Evolutionary conservation across 257 asterid species (phyloP).

Genomic region (Prunella vulgaris): DNA sequence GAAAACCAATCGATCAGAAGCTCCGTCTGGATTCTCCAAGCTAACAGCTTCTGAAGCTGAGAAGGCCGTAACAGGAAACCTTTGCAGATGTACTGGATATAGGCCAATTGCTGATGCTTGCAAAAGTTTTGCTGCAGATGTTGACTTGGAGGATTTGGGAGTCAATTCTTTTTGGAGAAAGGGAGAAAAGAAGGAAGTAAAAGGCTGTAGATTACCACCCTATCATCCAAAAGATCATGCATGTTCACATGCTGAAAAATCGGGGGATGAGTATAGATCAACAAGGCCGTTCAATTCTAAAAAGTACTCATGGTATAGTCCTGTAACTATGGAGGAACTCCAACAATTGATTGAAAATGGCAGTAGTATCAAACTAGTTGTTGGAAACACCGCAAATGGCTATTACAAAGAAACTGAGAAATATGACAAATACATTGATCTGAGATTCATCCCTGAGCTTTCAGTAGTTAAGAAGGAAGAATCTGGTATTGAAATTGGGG

Average conservation of each 20-base stretch:
- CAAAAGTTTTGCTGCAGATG: constrained; percentile 23
- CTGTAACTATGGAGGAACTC: constrained; percentile 14
- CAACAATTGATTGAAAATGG: neutral
- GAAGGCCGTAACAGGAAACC: constrained; percentile 17
- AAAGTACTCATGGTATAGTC: constrained; percentile 15
- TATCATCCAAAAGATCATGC: constrained; percentile 9
- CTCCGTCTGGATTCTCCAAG: constrained; percentile 20
- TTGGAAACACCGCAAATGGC: constrained; percentile 13
- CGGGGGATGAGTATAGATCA: neutral
- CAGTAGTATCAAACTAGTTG: constrained; percentile 1
- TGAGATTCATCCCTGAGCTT: constrained; percentile 21
- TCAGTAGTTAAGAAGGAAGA: constrained; percentile 6
- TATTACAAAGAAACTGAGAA: constrained; percentile 10
- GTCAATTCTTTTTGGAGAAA: constrained; percentile 19
- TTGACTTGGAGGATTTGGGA: constrained; percentile 24
- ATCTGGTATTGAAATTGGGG: constrained; percentile 16
- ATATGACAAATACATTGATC: constrained; percentile 13
- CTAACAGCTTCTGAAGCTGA: constrained; percentile 23
- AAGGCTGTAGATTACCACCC: neutral
- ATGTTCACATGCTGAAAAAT: neutral
- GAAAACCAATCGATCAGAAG: neutral
- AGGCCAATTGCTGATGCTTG: constrained; percentile 26
- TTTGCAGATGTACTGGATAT: constrained; percentile 23
- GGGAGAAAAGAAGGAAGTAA: neutral
- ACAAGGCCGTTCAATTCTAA: constrained; percentile 14